These are phyloP conservation scores for Epicoccum nigrum DNA, from an alignment of 2,329 filamentous ascomycete genomes.

Conservation along the genomic window DNA sequence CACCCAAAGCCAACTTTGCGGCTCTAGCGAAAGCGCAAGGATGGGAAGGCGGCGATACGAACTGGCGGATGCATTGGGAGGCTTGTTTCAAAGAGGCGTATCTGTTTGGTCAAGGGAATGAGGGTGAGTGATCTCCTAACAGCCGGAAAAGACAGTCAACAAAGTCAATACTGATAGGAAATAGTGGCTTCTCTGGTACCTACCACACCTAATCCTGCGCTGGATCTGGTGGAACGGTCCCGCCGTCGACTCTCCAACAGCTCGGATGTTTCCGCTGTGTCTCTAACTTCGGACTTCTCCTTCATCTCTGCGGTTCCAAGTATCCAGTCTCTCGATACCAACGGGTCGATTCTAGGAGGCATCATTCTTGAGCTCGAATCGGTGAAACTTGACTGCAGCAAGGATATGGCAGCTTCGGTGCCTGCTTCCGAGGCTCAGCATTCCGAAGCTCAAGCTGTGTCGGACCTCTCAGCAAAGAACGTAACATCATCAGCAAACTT, in stretches of 20 bases:
- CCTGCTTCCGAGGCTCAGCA: background rate
- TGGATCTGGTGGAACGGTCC: slow-evolving; percentile 9
- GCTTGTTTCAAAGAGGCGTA: slow-evolving; percentile 27
- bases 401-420: background rate
- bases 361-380: slow-evolving; percentile 7
- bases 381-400: background rate
- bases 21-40: slow-evolving; percentile 27
- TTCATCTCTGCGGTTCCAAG: slow-evolving; percentile 23
- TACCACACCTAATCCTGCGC: background rate
- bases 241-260: slow-evolving; percentile 22
- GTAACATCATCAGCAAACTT: background rate
- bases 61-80: slow-evolving; percentile 25
- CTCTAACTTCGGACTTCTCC: slow-evolving; percentile 16
- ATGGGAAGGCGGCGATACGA: slow-evolving; percentile 24
- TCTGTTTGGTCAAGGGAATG: slow-evolving; percentile 14
- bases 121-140: too few relatives aligned
- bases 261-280: slow-evolving; percentile 19
- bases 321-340: slow-evolving; percentile 20
- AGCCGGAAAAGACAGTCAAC: too few relatives aligned
- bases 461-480: background rate
- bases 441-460: background rate
- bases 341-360: slow-evolving; percentile 18
- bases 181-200: background rate
- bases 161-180: background rate
- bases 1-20: slow-evolving; percentile 30